Evolutionary conservation across 306 rosid species (phyloP).

Genomic region (Sicyos baderoa): DNA sequence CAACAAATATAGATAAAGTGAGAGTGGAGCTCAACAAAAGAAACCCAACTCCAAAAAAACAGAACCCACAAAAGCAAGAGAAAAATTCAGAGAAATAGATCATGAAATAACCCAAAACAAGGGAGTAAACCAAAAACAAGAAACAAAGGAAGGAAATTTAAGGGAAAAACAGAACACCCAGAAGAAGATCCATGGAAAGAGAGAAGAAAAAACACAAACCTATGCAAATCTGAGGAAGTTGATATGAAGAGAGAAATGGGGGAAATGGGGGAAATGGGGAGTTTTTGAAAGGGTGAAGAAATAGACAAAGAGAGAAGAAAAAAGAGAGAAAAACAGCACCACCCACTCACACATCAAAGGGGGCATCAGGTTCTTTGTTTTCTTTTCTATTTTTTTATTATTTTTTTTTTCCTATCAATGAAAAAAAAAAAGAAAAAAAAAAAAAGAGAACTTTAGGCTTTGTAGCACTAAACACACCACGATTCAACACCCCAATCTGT

Average conservation of each 20-base stretch:
- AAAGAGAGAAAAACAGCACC: constrained; percentile 33
- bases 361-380: constrained; percentile 49
- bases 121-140: neutral
- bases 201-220: constrained; percentile 4
- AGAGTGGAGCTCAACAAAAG: constrained; percentile 4
- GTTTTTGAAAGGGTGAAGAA: neutral
- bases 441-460: constrained; percentile 8
- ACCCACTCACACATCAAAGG: constrained; percentile 51
- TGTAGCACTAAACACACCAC: constrained; percentile 37
- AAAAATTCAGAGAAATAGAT: constrained; percentile 12
- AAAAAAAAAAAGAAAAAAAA: constrained; percentile 17
- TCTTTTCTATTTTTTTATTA: neutral
- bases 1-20: constrained; percentile 11
- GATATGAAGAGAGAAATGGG: neutral
- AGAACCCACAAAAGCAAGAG: neutral
- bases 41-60: neutral
- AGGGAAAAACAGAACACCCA: constrained; percentile 10
- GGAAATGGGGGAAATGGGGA: neutral
- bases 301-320: neutral
- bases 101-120: neutral
- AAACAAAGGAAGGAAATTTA: neutral
- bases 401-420: constrained; percentile 20
- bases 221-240: neutral
- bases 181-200: neutral
- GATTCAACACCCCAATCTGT: constrained; percentile 36